These are phyloP conservation scores for Mariannaea sp. DNA, from an alignment of 2,329 filamentous ascomycete species.

Conservation along the genomic window DNA sequence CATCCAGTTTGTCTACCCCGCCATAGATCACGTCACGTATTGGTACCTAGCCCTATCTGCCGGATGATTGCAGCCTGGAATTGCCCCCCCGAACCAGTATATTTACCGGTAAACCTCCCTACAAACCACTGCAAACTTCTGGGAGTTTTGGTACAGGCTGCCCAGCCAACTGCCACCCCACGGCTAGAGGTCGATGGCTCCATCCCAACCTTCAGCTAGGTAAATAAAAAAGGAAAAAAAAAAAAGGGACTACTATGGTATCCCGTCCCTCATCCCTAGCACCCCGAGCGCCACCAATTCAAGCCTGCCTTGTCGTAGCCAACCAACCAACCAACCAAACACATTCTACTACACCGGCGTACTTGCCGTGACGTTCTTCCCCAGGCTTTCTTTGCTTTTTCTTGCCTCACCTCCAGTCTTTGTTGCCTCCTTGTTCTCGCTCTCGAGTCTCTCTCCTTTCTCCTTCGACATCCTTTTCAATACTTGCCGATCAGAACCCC, in stretches of 20 bases:
- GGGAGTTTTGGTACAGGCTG: not conserved
- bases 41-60: not conserved
- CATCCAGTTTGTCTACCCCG: not conserved
- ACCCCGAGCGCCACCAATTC: not conserved
- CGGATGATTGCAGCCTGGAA: slow-evolving; percentile 1
- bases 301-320: too few relatives aligned
- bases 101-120: slow-evolving; percentile 6
- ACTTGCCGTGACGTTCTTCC: slow-evolving; percentile 15
- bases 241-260: too few relatives aligned
- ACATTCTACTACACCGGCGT: not conserved
- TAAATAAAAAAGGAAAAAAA: too few relatives aligned
- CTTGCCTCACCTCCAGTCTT: slow-evolving; percentile 13
- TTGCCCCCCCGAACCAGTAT: not conserved
- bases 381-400: slow-evolving; percentile 20
- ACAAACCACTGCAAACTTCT: slow-evolving; percentile 12
- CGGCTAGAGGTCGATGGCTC: too few relatives aligned
- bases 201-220: not conserved
- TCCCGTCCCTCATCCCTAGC: too few relatives aligned
- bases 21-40: not conserved
- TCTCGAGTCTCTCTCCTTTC: slow-evolving; percentile 9
- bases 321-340: slow-evolving; percentile 7
- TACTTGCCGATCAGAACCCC: slow-evolving; percentile 16
- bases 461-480: slow-evolving; percentile 2
- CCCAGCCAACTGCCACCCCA: not conserved
- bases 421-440: slow-evolving; percentile 8